Evolutionary conservation across 495 filamentous ascomycete species (phyloP).

Genomic region (Coniosporium apollinis): DNA sequence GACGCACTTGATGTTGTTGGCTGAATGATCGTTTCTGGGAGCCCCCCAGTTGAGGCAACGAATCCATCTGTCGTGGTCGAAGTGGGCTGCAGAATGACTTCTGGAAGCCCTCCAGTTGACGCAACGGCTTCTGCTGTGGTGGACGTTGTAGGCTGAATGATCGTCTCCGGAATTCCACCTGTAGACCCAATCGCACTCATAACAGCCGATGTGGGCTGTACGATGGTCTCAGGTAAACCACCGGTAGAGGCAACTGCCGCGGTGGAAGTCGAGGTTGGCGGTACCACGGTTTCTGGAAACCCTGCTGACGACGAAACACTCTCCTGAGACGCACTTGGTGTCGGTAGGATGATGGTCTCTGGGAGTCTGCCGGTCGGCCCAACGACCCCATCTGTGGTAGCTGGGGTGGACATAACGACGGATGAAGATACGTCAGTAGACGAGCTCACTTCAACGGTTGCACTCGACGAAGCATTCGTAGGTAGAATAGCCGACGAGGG

Average conservation of each 20-base stretch:
- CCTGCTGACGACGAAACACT: too few species aligned
- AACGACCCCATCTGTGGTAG: not conserved
- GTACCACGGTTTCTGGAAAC: slow-evolving; percentile 3
- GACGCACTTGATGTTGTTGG: slow-evolving; percentile 1
- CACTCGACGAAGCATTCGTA: too few species aligned
- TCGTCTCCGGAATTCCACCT: not conserved
- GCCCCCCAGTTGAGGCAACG: slow-evolving; percentile 3
- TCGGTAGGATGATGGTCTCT: slow-evolving; percentile 1
- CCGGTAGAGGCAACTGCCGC: not conserved
- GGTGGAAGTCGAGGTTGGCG: slow-evolving; percentile 1
- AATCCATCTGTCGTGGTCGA: not conserved
- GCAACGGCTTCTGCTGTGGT: slow-evolving; percentile 1
- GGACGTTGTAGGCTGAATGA: not conserved
- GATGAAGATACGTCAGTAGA: too few species aligned
- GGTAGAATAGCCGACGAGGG: too few species aligned
- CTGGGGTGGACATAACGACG: slow-evolving; percentile 1
- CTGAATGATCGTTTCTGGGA: slow-evolving; percentile 1
- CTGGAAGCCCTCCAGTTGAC: slow-evolving; percentile 6
- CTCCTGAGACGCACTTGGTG: too few species aligned
- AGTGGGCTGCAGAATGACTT: slow-evolving; percentile 3
- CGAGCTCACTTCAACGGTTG: too few species aligned
- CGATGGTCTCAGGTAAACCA: slow-evolving; percentile 1
- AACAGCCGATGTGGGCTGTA: slow-evolving; percentile 3
- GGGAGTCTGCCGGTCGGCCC: slow-evolving; percentile 4
- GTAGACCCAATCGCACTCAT: not conserved